These are phyloP conservation scores for Oryza brachyantha DNA, from an alignment of 176 grass and related monocot species.

Conservation along the genomic window DNA sequence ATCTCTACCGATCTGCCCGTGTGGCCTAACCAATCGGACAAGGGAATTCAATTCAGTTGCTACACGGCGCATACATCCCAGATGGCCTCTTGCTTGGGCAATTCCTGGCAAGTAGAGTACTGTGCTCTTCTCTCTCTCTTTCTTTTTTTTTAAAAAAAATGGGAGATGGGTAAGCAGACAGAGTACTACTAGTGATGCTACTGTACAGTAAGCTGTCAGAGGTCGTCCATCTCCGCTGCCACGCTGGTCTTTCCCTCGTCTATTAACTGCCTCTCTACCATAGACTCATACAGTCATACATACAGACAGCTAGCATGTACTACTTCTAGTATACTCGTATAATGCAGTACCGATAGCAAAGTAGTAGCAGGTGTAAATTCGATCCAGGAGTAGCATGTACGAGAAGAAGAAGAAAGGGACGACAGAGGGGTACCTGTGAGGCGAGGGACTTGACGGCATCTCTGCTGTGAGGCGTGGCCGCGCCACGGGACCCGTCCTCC, in stretches of 20 bases:
- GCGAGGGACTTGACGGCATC: constrained; percentile 86
- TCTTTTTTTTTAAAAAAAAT: neutral
- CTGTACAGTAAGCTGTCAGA: constrained; percentile 3
- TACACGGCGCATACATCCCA: neutral
- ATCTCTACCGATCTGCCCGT: neutral
- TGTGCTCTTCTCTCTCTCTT: no score
- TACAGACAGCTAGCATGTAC: neutral
- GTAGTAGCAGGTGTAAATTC: neutral
- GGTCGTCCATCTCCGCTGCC: neutral
- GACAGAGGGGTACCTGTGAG: constrained; percentile 54
- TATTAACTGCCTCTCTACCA: neutral
- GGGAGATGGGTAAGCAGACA: neutral
- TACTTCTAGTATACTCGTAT: neutral
- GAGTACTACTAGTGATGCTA: no score
- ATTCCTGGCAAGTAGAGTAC: neutral
- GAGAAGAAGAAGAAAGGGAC: neutral
- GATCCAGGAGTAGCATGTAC: constrained; percentile 2
- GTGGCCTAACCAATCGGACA: neutral
- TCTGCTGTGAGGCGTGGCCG: constrained; percentile 49
- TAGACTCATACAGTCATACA: neutral
- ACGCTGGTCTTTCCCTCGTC: neutral
- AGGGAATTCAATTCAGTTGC: constrained; percentile 25
- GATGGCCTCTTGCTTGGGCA: constrained; percentile 15
- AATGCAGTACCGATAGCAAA: neutral
- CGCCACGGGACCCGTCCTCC: constrained; percentile 65